Evolutionary conservation across 495 filamentous ascomycete genomes (phyloP), one percentile per base, ranked within the genome.

Genomic region (Mytilinidion resinicola): DNA sequence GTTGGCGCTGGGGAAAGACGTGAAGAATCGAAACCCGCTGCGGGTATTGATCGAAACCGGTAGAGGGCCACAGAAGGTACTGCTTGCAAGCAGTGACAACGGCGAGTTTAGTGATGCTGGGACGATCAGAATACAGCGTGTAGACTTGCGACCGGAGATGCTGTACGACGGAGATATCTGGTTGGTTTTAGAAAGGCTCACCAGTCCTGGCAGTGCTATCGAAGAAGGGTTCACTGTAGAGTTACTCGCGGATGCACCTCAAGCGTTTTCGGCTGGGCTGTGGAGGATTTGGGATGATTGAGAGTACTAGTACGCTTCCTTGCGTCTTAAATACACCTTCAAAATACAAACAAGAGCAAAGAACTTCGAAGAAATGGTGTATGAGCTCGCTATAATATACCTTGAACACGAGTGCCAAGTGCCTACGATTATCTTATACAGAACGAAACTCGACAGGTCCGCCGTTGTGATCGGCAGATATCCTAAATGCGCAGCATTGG

Each of bases 101-200:
- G 89, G 87, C 4, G 82, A 81, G 49, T 89, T 88, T 64, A 81
- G 80, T 17, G 87, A 92, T 68, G 76, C 82, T 1, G 76, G 79
- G 4, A 78, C 79, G 25, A 73, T 95, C 34, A 77, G 89, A 9
- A 85, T 85, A 0, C 74, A 78, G 11, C 87, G 91, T 59, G 77
- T 91, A 53, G 84, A 90, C 75, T 64, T 96, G 34, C 77, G 78
- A 11, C 87, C 87, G 0, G 72, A 71, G 19, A 71, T 76, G 50
- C 69, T 76, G 41, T 60, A 63, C 2, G 62, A 59, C 11, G 76
- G 76, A n/a, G 82, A 83, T 17, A 68, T 91, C 15, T 89, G 86
- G 85, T 71, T 96, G 56, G 86, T 96, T 12, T 73, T 96, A 57
- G 90, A 95, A 69, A 77, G 88, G 35, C 55, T 71, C 19, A 65